Percentiles rank a stretch among this genome's conserved stretches.
Evolutionary conservation across 768 basidiomycete genomes (phyloP).

Genomic region (Pleurotus ostreatus): DNA sequence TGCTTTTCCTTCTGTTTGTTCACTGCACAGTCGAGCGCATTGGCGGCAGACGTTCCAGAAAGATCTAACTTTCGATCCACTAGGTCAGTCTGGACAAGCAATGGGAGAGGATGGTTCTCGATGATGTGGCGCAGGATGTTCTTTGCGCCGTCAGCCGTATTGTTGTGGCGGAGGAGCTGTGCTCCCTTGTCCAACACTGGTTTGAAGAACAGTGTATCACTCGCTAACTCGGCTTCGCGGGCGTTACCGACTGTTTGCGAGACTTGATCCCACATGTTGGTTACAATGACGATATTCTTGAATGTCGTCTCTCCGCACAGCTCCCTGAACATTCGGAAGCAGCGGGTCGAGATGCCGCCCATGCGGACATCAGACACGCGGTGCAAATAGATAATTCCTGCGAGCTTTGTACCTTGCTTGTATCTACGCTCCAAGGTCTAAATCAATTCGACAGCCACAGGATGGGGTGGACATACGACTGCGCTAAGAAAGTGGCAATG

Average conservation of each 20-base stretch:
- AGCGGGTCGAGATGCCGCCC: constrained; percentile 33
- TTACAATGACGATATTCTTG: constrained; percentile 41
- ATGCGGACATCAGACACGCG: constrained; percentile 36
- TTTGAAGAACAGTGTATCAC: constrained; percentile 45
- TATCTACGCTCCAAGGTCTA: constrained; percentile 10
- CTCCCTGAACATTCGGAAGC: constrained; percentile 41
- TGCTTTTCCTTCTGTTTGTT: constrained; percentile 6
- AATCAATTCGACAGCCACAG: not conserved
- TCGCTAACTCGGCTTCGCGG: constrained; percentile 41
- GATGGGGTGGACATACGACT: constrained; percentile 5
- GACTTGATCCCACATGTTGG: constrained; percentile 43
- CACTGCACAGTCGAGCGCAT: constrained; percentile 10
- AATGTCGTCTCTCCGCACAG: constrained; percentile 39
- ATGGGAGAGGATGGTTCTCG: constrained; percentile 10
- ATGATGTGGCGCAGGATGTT: constrained; percentile 28
- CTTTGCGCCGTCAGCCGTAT: constrained; percentile 27
- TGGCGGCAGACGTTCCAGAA: constrained; percentile 29
- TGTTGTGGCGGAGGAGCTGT: constrained; percentile 36
- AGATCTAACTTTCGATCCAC: constrained; percentile 21
- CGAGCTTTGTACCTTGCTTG: constrained; percentile 22
- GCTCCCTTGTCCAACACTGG: constrained; percentile 48
- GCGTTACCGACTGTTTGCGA: constrained; percentile 25
- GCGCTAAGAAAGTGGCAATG: constrained; percentile 17
- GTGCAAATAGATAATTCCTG: constrained; percentile 39
- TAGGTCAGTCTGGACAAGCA: constrained; percentile 18